Evolutionary conservation across 2,329 filamentous ascomycete genomes (phyloP).

Genomic region (Alternaria ethzedia): DNA sequence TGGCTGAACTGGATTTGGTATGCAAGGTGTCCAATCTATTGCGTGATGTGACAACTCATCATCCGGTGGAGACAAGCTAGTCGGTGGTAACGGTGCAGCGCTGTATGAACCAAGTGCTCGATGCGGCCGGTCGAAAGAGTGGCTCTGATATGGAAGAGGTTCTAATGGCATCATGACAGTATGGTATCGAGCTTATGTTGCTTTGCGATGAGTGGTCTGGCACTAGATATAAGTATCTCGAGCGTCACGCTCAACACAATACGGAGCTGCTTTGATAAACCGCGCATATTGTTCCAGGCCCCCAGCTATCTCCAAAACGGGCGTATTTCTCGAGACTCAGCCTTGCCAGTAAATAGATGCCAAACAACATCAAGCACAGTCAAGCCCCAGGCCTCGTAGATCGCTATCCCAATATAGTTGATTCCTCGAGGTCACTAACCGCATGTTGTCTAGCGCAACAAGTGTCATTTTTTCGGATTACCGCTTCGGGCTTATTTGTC

Average conservation of each 20-base stretch:
- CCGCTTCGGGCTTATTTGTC: neutral
- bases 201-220: neutral
- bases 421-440: neutral
- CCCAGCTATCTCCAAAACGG: neutral
- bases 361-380: neutral
- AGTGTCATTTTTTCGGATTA: neutral
- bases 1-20: neutral
- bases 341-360: neutral
- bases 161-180: neutral
- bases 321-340: neutral
- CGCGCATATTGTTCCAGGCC: neutral
- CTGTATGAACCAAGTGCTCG: neutral
- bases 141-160: neutral
- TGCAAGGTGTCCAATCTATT: neutral
- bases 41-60: neutral
- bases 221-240: neutral
- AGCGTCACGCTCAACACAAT: neutral
- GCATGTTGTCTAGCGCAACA: neutral
- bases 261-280: neutral
- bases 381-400: neutral
- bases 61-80: neutral
- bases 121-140: neutral
- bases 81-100: neutral
- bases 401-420: neutral
- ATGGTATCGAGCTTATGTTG: neutral